These are phyloP conservation scores for Jackrogersella minutella DNA, from an alignment of 495 filamentous ascomycete species.

Conservation along the genomic window DNA sequence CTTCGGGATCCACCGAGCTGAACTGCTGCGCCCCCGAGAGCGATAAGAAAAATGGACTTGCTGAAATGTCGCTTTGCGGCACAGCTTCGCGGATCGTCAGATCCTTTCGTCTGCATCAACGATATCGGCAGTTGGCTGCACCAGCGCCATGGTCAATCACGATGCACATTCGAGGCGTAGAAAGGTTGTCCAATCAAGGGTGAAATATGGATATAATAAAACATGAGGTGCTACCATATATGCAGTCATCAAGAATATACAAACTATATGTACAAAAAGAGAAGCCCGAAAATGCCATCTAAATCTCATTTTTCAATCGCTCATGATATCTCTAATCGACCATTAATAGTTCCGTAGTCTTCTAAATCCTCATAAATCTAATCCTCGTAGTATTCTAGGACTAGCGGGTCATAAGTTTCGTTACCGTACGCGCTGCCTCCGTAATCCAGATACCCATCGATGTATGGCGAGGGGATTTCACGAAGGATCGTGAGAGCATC, in stretches of 20 bases:
- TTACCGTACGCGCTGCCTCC: conserved; percentile 60
- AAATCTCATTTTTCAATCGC: conserved; percentile 16
- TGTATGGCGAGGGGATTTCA: conserved; percentile 50
- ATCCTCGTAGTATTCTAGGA: conserved; percentile 39
- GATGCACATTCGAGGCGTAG: not conserved
- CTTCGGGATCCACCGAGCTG: not conserved
- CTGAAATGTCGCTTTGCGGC: not conserved
- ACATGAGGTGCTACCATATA: conserved; percentile 14
- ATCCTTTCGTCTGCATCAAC: not conserved
- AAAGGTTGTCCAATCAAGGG: not conserved
- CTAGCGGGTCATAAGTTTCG: conserved; percentile 48
- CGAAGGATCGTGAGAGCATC: conserved; percentile 52
- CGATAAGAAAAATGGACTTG: not conserved
- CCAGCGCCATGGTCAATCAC: not conserved
- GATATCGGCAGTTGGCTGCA: not conserved
- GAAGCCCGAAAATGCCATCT: conserved; percentile 13
- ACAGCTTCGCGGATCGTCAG: not conserved
- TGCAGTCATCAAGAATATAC: conserved; percentile 9
- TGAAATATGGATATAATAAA: conserved; percentile 26
- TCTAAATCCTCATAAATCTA: conserved; percentile 11
- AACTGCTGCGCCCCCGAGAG: no score
- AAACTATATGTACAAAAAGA: not conserved
- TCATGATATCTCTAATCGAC: conserved; percentile 15
- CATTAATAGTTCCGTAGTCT: conserved; percentile 3
- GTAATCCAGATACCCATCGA: conserved; percentile 58